A percentile compares a stretch with the other conserved stretches of the same genome.
Conservation (phyloP, 2,329 filamentous ascomycete genomes). For the Zarea fungicola region DNA sequence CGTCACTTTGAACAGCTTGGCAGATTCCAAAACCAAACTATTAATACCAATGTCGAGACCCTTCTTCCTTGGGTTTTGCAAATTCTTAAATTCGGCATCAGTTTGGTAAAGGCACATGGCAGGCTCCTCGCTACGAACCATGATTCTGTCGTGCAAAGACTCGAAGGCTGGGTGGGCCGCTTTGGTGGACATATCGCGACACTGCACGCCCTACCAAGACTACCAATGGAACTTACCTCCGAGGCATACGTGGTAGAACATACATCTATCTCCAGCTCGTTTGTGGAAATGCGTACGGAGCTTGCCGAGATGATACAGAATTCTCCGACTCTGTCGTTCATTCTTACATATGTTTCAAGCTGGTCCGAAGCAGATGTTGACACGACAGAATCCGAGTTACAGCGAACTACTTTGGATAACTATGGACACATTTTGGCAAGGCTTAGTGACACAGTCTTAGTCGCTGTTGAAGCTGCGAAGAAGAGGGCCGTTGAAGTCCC, state of each 20-base stretch:
- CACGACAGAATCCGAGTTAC: conserved; percentile 9
- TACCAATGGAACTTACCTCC: conserved; percentile 49
- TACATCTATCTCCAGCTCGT: conserved; percentile 28
- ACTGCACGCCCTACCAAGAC: conserved; percentile 36
- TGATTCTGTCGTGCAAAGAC: conserved; percentile 34
- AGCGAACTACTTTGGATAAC: conserved; percentile 26
- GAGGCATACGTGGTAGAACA: conserved; percentile 29
- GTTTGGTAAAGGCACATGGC: conserved; percentile 61
- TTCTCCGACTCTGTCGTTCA: conserved; percentile 57
- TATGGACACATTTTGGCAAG: conserved; percentile 57
- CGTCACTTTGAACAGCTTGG: conserved; percentile 24
- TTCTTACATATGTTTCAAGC: conserved; percentile 58
- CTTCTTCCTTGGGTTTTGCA: conserved; percentile 58
- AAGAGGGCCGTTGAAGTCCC: conserved; percentile 42
- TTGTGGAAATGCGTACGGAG: conserved; percentile 33
- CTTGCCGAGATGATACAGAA: conserved; percentile 34
- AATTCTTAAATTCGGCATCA: conserved; percentile 57
- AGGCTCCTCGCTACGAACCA: conserved; percentile 55
- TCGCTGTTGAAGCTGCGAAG: conserved; percentile 69
- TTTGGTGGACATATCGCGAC: conserved; percentile 40
- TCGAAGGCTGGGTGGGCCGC: conserved; percentile 46
- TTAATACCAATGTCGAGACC: conserved; percentile 22
- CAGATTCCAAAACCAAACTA: conserved; percentile 19
- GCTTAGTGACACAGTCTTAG: conserved; percentile 70
- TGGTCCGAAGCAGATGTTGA: conserved; percentile 48